Evolutionary conservation across 257 asterid species (phyloP).

Genomic region (Solanum sejunctum): DNA sequence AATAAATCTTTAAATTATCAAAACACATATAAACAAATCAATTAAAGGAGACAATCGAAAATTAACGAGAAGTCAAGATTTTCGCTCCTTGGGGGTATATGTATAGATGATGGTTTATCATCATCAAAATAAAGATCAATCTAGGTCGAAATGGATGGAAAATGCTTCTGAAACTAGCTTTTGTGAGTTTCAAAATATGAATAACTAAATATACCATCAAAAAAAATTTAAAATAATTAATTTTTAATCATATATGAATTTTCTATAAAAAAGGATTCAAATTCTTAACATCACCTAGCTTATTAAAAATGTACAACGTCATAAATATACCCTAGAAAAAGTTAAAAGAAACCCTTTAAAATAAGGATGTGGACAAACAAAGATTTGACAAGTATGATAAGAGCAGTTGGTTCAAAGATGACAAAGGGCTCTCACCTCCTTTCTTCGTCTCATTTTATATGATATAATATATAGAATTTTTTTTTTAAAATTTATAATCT

Average conservation of each 20-base stretch:
- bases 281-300: accelerated
- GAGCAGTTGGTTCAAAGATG: not conserved
- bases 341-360: not conserved
- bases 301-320: not conserved
- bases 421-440: not conserved
- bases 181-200: not conserved
- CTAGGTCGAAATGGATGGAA: too few relatives aligned
- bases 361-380: not conserved
- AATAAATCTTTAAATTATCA: not conserved
- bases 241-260: too few relatives aligned
- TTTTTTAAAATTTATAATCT: too few relatives aligned
- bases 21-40: not conserved
- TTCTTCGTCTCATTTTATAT: too few relatives aligned
- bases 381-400: not conserved
- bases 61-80: accelerated
- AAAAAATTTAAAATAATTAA: not conserved
- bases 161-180: too few relatives aligned
- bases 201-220: not conserved
- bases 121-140: too few relatives aligned
- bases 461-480: too few relatives aligned
- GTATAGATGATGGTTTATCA: too few relatives aligned
- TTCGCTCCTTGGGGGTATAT: not conserved
- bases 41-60: accelerated
- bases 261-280: not conserved
- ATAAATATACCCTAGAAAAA: not conserved